These are phyloP conservation scores for Acidomyces sp. DNA, from an alignment of 495 filamentous ascomycete genomes.

Conservation along the genomic window DNA sequence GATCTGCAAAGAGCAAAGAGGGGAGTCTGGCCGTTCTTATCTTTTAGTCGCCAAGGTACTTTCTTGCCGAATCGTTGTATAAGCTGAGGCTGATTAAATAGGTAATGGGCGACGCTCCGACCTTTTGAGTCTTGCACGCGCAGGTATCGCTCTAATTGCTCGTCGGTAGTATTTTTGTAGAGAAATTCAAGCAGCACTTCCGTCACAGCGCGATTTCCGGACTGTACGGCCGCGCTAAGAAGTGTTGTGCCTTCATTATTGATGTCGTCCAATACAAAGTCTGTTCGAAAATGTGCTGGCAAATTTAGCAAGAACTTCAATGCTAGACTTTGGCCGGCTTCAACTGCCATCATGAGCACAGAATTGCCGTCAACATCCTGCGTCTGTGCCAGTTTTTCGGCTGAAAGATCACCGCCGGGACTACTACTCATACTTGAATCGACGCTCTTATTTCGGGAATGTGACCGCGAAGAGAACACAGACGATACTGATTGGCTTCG, in stretches of 20 bases:
- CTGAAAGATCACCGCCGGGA: conserved; percentile 56
- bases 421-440: conserved; percentile 35
- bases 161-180: conserved; percentile 37
- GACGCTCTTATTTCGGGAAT: conserved; percentile 51
- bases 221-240: conserved; percentile 85
- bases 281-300: conserved; percentile 54
- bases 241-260: conserved; percentile 84
- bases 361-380: conserved; percentile 71
- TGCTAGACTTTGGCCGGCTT: conserved; percentile 53
- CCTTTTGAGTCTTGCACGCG: conserved; percentile 67
- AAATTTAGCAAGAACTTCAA: conserved; percentile 68
- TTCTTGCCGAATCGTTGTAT: conserved; percentile 60
- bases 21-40: conserved; percentile 94
- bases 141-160: conserved; percentile 51
- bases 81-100: conserved; percentile 82
- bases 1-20: conserved; percentile 88
- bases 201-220: conserved; percentile 60
- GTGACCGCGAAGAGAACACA: conserved; percentile 42
- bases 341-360: conserved; percentile 91
- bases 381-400: conserved; percentile 67
- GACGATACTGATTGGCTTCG: conserved; percentile 78
- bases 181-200: conserved; percentile 61
- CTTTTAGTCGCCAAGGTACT: conserved; percentile 78
- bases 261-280: conserved; percentile 61
- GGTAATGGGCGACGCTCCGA: conserved; percentile 80